phyloP scores from a whole-genome alignment of 2,329 filamentous ascomycete genomes.

The Hypoxylon sp. region DNA sequence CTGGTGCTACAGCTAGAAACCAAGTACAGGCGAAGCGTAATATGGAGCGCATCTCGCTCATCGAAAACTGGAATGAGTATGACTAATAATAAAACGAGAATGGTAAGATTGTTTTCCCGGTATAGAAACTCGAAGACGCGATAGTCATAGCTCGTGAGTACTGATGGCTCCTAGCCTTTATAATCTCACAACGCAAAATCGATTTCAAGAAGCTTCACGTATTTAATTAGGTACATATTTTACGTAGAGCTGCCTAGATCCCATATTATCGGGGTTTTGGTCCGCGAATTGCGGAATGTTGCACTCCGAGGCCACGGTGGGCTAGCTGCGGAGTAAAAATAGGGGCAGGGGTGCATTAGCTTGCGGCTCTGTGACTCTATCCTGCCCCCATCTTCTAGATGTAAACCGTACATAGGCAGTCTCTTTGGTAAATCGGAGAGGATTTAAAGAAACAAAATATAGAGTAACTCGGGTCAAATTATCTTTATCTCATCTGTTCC shows the following conservation, averaged over 20 bases:
- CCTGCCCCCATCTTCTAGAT: not conserved
- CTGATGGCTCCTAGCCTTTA: conserved; percentile 2
- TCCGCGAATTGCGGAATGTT: conserved; percentile 33
- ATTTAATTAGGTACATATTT: not conserved
- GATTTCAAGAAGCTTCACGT: not conserved
- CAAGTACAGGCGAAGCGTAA: conserved; percentile 9
- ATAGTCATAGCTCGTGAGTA: not conserved
- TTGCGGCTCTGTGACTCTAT: conserved; percentile 12
- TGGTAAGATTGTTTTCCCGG: not conserved
- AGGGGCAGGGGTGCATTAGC: conserved; percentile 14
- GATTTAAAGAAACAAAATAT: not conserved
- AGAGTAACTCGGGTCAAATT: not conserved
- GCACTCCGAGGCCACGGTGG: conserved; percentile 29
- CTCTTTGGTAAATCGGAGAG: not conserved
- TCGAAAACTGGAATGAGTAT: not conserved
- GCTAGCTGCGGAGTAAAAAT: conserved; percentile 21
- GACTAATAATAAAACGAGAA: not conserved
- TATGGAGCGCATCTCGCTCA: conserved; percentile 24
- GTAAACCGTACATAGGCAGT: not conserved
- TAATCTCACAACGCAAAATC: not conserved
- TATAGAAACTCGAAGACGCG: not conserved
- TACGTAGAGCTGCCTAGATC: conserved; percentile 7
- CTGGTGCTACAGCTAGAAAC: conserved; percentile 27
- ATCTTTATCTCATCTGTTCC: not conserved
- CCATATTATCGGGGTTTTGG: conserved; percentile 10